Evolutionary conservation across 2,329 filamentous ascomycete species (phyloP).

Genomic region (Aspergillus pseudoviridinutans): DNA sequence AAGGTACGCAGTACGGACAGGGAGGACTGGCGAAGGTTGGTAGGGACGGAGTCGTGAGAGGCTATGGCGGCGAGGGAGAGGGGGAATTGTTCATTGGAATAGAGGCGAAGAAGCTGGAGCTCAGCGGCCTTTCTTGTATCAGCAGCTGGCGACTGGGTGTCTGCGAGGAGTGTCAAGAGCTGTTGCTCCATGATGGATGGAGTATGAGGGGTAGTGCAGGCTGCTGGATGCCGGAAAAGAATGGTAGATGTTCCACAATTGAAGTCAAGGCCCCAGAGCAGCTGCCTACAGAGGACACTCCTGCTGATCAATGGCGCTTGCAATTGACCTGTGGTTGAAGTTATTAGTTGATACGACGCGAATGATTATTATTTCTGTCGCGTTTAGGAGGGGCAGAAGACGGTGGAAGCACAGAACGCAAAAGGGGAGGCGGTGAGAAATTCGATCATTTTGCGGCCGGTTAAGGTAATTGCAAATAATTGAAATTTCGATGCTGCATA

Average conservation of each 20-base stretch:
- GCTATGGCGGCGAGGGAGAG: slow-evolving; percentile 76
- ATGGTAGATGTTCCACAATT: not conserved
- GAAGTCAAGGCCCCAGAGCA: not conserved
- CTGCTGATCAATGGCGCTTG: not conserved
- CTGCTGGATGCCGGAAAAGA: slow-evolving; percentile 1
- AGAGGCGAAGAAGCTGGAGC: slow-evolving; percentile 69
- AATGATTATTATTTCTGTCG: slow-evolving; percentile 5
- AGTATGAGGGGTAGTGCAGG: slow-evolving; percentile 1
- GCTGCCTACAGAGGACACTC: not conserved
- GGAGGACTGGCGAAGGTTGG: slow-evolving; percentile 76
- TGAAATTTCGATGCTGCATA: not conserved
- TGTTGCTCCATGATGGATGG: slow-evolving; percentile 74
- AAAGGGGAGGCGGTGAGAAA: slow-evolving; percentile 16
- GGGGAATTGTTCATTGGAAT: slow-evolving; percentile 67
- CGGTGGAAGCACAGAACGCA: not conserved
- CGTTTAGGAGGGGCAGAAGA: slow-evolving; percentile 17
- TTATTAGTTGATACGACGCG: not conserved
- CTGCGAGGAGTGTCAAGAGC: slow-evolving; percentile 80
- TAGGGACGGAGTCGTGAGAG: slow-evolving; percentile 67
- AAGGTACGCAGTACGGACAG: slow-evolving; percentile 77
- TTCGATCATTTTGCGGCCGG: not conserved
- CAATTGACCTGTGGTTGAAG: not conserved
- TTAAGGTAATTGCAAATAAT: not conserved
- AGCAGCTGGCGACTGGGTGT: slow-evolving; percentile 75
- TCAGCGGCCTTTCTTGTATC: slow-evolving; percentile 81